Base-by-base conservation (phyloP, 164 flowering plant genomes). In the Buxus sempervirens region DNA sequence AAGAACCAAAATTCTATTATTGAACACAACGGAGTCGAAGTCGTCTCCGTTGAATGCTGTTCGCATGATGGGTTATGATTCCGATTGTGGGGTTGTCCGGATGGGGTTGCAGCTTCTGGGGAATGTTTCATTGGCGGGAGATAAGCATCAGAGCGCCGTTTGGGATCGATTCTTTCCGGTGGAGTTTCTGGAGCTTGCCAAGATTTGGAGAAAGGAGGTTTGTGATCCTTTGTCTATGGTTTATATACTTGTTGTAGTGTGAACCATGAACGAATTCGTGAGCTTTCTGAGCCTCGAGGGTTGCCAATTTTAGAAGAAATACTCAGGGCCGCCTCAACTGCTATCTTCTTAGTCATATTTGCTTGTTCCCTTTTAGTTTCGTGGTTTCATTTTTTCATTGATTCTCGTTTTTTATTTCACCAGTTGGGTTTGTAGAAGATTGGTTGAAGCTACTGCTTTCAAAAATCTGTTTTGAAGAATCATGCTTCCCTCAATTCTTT, bases 151-250 rank as follows among this genome's bases (percentile, higher is more conserved):
- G 73, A 59, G 19, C 59, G 84, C 75, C 25, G 76, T 90, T 63
- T 91, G 98, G 98, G 18, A 25, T 67, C 69, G 55, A 0, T 72
- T 88, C 28, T 95, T 84, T 70, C 90, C 94, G 0, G 60, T 41
- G 60, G 75, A 60, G 49, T 86, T 92, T 67, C 9, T 48, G 25
- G 70, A 72, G 53, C 68, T 91, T 49, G 85, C 92, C 4, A 76
- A 67, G 64, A 64, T 85, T 23, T 73, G 65, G 56, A 77, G 74
- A 23, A 23, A 60, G 58, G 87, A 82, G 61, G 79, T 81, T 27
- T 76, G 82, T 76, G 97, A 89, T 76, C 85, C 90, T 19, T 72
- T 90, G 76, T 87, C 90, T 68, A 89, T 83, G 93, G 62, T 95
- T 64, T 95, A 7, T 87, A 81, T 71, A 62, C 77, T 18, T 86